Evolutionary conservation across 2,329 filamentous ascomycete species (phyloP).

Genomic region (Diaporthe sp.): DNA sequence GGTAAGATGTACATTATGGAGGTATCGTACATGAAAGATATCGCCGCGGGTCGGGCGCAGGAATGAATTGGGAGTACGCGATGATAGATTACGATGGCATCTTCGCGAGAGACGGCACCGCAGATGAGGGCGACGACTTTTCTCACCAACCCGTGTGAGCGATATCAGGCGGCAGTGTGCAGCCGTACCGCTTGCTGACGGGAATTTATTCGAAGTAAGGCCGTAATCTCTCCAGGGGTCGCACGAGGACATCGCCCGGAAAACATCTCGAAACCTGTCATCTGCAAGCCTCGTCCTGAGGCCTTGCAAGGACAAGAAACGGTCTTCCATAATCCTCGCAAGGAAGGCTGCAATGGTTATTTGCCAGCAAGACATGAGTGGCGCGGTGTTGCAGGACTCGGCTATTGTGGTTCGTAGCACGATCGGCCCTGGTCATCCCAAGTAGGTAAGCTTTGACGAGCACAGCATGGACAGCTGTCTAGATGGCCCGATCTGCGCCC

Average conservation of each 20-base stretch:
- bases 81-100: not conserved
- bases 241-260: slow-evolving; percentile 22
- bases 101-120: not conserved
- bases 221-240: slow-evolving; percentile 44
- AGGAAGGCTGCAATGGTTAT: slow-evolving; percentile 39
- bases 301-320: not conserved
- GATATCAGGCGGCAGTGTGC: slow-evolving; percentile 28
- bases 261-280: slow-evolving; percentile 45
- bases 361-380: slow-evolving; percentile 39
- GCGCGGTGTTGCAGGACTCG: slow-evolving; percentile 39
- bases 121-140: not conserved
- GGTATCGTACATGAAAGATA: not conserved
- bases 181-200: slow-evolving; percentile 3
- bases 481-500: slow-evolving; percentile 26
- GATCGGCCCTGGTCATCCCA: slow-evolving; percentile 51
- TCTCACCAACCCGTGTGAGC: slow-evolving; percentile 30
- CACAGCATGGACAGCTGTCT: slow-evolving; percentile 45
- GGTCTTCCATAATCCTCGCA: slow-evolving; percentile 35
- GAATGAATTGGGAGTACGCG: not conserved
- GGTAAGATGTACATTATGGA: not conserved
- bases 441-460: slow-evolving; percentile 58
- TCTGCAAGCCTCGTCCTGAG: slow-evolving; percentile 44
- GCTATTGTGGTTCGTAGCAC: slow-evolving; percentile 45
- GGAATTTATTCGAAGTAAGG: slow-evolving; percentile 42
- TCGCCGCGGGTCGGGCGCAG: not conserved